Evolutionary conservation across 2,329 filamentous ascomycete genomes (phyloP).

Genomic region (Fusarium multiceps): DNA sequence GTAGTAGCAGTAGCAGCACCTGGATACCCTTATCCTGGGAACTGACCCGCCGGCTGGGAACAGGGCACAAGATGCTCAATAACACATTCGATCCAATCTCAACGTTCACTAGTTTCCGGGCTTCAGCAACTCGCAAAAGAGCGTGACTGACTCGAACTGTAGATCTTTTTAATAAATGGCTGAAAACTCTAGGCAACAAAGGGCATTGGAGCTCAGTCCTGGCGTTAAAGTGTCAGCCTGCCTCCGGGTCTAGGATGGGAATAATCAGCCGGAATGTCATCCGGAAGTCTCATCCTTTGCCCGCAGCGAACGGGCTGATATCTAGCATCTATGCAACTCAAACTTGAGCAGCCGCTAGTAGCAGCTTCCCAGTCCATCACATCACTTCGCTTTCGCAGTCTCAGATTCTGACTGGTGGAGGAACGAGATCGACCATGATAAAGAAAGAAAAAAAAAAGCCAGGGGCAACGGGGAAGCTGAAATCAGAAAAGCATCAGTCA

Average conservation of each 20-base stretch:
- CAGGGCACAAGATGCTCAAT: slow-evolving; percentile 10
- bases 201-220: background rate
- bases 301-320: slow-evolving; percentile 30
- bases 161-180: slow-evolving; percentile 4
- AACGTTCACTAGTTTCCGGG: slow-evolving; percentile 30
- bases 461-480: background rate
- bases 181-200: background rate
- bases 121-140: background rate
- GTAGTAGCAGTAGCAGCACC: background rate
- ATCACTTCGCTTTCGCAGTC: background rate
- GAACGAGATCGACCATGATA: slow-evolving; percentile 14
- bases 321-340: slow-evolving; percentile 23
- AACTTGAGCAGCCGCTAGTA: slow-evolving; percentile 27
- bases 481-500: background rate
- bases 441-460: slow-evolving; percentile 6
- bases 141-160: slow-evolving; percentile 21
- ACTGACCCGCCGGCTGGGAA: slow-evolving; percentile 15
- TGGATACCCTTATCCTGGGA: slow-evolving; percentile 10
- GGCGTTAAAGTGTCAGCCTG: slow-evolving; percentile 1
- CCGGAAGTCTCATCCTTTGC: slow-evolving; percentile 12
- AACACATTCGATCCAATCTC: slow-evolving; percentile 23
- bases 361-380: slow-evolving; percentile 6
- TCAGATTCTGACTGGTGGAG: slow-evolving; percentile 8
- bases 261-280: slow-evolving; percentile 7
- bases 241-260: slow-evolving; percentile 14